Evolutionary conservation across 2,329 filamentous ascomycete genomes (phyloP), one percentile per base, ranked within the genome.

Genomic region (Colletotrichum sp.): DNA sequence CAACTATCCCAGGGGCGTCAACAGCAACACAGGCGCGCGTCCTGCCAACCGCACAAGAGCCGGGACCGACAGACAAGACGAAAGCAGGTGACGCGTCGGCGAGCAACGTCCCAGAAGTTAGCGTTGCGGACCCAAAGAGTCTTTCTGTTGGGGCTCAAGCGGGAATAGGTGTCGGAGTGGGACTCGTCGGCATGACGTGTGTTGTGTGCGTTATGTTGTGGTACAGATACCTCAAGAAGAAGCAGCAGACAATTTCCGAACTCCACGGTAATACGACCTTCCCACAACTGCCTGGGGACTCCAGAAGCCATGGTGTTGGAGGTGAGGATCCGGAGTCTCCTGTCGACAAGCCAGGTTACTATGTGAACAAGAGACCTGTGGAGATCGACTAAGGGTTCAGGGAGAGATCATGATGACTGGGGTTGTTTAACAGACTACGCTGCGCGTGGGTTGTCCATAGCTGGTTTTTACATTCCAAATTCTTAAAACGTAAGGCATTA

Each of bases 381-480:
- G 66, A 68, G 15, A 34, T 57, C 0, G 43, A 57, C 8, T 67
- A n/a, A 57, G 28, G 43, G 3, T 52, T 24, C n/a, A 48, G 38
- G 6, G 38, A n/a, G 1, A 0, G 3, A 12, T n/a, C 12, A 10
- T 6, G 6, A 6, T 48, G 18, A 18, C 3, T 12, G 38, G 18
- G 3, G 5, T 6, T 52, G 10, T 21, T 21, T 6, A 52, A 52
- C n/a, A 24, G 6, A 52, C 10, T 52, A 3, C 43, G 43, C 43
- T 52, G n/a, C 0, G 6, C n/a, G 43, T 21, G n/a, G 0, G 7
- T 24, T 13, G 0, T 21, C 0, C 43, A 52, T 52, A 52, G n/a
- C 0, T 24, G 43, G n/a, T 0, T 52, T 21, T 13, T 1, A 21
- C 0, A 52, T 52, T 0, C 0, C 12, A 21, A 13, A 52, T 21